A percentile compares a stretch with the other conserved stretches of the same genome.
Conservation (phyloP, 2,329 filamentous ascomycete genomes). For the Apiospora marii region DNA sequence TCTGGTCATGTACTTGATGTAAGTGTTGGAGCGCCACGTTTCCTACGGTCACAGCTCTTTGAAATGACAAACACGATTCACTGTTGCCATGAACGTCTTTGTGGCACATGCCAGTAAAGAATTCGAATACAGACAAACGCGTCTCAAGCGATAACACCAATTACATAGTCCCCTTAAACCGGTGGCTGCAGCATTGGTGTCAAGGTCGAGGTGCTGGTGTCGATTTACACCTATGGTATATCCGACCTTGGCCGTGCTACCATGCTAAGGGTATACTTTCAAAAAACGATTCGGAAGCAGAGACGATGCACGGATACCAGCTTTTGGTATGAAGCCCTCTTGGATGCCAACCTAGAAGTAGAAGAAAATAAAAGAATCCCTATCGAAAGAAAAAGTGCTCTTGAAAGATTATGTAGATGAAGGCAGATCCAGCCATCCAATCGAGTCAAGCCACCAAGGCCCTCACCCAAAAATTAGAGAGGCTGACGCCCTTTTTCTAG, state of each 20-base stretch:
- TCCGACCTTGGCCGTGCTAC: background rate
- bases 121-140: too few relatives aligned
- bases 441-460: slow-evolving; percentile 13
- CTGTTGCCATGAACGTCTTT: too few relatives aligned
- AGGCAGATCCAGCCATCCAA: background rate
- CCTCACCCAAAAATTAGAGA: slow-evolving; percentile 2
- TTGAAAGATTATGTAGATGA: background rate
- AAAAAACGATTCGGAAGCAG: background rate
- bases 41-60: too few relatives aligned
- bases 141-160: too few relatives aligned
- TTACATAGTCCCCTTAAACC: too few relatives aligned
- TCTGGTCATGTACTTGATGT: background rate
- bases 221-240: background rate
- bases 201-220: background rate
- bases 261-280: background rate
- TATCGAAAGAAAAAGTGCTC: background rate
- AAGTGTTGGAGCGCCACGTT: too few relatives aligned
- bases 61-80: too few relatives aligned
- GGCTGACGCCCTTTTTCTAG: background rate
- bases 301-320: background rate
- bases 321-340: background rate
- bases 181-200: too few relatives aligned
- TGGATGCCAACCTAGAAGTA: background rate
- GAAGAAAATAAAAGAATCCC: background rate
- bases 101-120: too few relatives aligned